Percentiles rank a stretch among this genome's conserved stretches.
These are phyloP conservation scores for Alnus rubra DNA, from an alignment of 306 rosid species.

Conservation along the genomic window DNA sequence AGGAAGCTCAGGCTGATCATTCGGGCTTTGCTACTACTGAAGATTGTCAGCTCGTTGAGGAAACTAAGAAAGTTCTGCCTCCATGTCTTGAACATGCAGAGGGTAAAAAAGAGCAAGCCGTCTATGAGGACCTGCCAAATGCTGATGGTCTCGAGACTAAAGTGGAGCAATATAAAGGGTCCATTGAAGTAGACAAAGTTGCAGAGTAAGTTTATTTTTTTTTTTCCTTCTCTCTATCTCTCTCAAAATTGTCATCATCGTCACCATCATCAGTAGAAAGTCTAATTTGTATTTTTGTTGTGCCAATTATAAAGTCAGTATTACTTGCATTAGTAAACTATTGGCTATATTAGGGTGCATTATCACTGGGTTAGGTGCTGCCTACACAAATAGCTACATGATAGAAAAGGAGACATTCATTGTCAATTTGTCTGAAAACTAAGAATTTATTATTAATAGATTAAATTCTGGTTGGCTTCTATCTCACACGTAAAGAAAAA, in stretches of 20 bases:
- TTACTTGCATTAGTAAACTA: not conserved
- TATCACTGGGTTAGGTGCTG: not conserved
- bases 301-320: not conserved
- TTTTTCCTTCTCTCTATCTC: not conserved
- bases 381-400: not conserved
- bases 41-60: not conserved
- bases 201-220: constrained; percentile 47
- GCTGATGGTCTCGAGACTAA: constrained; percentile 31
- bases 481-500: not conserved
- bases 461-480: not conserved
- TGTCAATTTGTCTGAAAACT: not conserved
- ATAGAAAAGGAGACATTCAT: not conserved
- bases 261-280: too few species aligned
- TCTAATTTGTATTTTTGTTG: too few species aligned
- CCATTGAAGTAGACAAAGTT: constrained; percentile 28
- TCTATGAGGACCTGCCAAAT: constrained; percentile 25
- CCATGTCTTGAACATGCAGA: constrained; percentile 30
- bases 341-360: not conserved
- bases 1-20: constrained; percentile 27
- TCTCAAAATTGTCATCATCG: not conserved
- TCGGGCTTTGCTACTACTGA: constrained; percentile 28
- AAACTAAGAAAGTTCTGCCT: constrained; percentile 25
- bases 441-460: not conserved
- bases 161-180: constrained; percentile 34
- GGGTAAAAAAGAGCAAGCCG: constrained; percentile 27